phyloP scores from a whole-genome alignment of 257 asterid species.

The Solanum sejunctum region DNA sequence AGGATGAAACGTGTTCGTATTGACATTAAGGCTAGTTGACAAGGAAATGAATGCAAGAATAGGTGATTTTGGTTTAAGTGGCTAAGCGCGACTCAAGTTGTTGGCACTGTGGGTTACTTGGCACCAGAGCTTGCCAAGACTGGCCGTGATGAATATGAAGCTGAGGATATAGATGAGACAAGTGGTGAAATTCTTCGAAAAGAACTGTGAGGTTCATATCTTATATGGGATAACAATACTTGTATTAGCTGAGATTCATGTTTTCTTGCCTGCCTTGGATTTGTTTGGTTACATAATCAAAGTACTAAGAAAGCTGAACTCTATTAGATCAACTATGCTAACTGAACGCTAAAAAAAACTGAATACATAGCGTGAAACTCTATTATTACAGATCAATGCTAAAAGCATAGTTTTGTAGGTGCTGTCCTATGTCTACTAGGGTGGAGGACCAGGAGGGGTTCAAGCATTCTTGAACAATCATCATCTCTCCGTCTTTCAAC shows the following conservation, averaged over 20 bases:
- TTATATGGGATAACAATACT: too few species aligned
- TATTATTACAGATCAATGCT: neutral
- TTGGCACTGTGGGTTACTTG: neutral
- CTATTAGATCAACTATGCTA: neutral
- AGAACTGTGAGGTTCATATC: neutral
- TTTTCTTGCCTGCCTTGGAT: too few species aligned
- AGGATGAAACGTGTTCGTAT: neutral
- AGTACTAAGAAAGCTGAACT: too few species aligned
- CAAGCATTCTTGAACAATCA: slow-evolving; percentile 45
- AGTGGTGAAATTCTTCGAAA: neutral
- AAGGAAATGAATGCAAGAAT: slow-evolving; percentile 51
- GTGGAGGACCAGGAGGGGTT: neutral
- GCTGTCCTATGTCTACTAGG: neutral
- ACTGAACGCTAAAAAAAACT: neutral
- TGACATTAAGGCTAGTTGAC: slow-evolving; percentile 18
- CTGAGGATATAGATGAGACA: neutral
- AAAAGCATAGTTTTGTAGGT: neutral
- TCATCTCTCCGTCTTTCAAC: neutral
- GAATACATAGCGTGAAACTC: neutral
- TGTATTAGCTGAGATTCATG: too few species aligned
- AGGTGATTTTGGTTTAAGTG: slow-evolving; percentile 56
- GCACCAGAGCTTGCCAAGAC: neutral
- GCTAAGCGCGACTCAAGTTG: slow-evolving; percentile 9
- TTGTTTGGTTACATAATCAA: too few species aligned
- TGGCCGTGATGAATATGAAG: neutral